Base-by-base conservation (phyloP, 2,329 filamentous ascomycete species). In the Tolypocladium cylindrosporum region DNA sequence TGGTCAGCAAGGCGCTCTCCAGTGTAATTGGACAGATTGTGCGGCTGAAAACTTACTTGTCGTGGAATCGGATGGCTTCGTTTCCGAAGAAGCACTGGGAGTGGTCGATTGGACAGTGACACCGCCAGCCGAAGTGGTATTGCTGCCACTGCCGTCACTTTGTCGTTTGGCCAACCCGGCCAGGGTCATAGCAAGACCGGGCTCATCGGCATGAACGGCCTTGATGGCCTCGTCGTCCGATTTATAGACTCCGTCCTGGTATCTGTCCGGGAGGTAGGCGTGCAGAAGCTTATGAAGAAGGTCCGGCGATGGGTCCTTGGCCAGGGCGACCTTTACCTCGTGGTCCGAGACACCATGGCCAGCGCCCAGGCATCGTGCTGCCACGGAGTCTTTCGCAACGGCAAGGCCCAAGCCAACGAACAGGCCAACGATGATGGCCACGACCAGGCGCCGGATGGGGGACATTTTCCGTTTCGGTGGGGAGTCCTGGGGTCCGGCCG, bases 271-370 rank as follows among this genome's bases (percentile, higher is more conserved):
- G 57, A 86, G 76, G 65, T 85, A 79, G 61, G 79, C 75, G 69
- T 89, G 85, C 39, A 91, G 77, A 56, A 88, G 81, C 53, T 81
- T 79, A 69, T 90, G 86, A 57, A 92, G 75, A 48, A 82, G 79
- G 54, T 82, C 77, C 57, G 79, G 79, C 27, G 85, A 82, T 58
- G 86, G 54, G 57, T 60, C 55, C 10, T 60, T 57, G 56, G 39
- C 56, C 52, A 57, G 7, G 45, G 43, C 45, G 42, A 55, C 19
- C 55, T 57, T 59, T 31, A 54, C 54, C 9, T 57, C 45, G 48
- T 56, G 45, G 40, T 50, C 19, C 36, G 48, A 51, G 34, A 52
- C 50, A 34, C 13, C 43, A 24, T 36, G 56, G 8, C 16, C n/a
- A 24, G 10, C 11, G 19, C 40, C 24, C 39, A 52, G 50, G 48